phyloP scores from a whole-genome alignment of 495 filamentous ascomycete species.

The Xylaria nigripes region DNA sequence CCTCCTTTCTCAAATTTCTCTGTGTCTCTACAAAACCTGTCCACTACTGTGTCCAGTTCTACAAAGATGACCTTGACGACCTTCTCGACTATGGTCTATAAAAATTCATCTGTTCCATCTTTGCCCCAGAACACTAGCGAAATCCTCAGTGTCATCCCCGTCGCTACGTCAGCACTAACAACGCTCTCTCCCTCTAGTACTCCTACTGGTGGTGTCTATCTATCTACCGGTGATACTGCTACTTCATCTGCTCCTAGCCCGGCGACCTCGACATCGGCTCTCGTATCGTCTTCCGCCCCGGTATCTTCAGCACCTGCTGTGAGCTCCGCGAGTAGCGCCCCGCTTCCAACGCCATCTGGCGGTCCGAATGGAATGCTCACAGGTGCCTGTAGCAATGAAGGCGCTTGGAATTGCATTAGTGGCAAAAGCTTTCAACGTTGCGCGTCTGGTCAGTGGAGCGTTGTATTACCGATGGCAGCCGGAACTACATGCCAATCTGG shows the following conservation, averaged over 20 bases:
- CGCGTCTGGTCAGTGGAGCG: slow-evolving; percentile 54
- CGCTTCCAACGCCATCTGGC: slow-evolving; percentile 12
- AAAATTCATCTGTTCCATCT: neutral
- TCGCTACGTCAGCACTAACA: slow-evolving; percentile 9
- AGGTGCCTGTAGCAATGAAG: slow-evolving; percentile 43
- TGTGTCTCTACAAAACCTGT: neutral
- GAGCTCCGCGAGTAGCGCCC: slow-evolving; percentile 14
- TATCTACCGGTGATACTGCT: slow-evolving; percentile 17
- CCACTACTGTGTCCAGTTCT: neutral
- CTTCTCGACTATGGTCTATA: neutral
- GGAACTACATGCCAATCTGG: slow-evolving; percentile 55
- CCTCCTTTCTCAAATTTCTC: neutral
- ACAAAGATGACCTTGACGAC: neutral
- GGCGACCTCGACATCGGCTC: slow-evolving; percentile 15
- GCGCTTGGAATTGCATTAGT: slow-evolving; percentile 56
- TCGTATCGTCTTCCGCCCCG: slow-evolving; percentile 13
- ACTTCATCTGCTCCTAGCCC: slow-evolving; percentile 19
- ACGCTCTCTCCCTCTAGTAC: slow-evolving; percentile 14
- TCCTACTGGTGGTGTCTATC: slow-evolving; percentile 26
- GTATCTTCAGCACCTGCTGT: slow-evolving; percentile 9
- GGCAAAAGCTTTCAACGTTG: slow-evolving; percentile 58
- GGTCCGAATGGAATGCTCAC: slow-evolving; percentile 13
- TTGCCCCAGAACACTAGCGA: neutral
- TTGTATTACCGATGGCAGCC: slow-evolving; percentile 41
- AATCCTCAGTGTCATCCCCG: neutral